These are phyloP conservation scores for Fusarium equiseti DNA, from an alignment of 2,329 filamentous ascomycete genomes.

Conservation along the genomic window DNA sequence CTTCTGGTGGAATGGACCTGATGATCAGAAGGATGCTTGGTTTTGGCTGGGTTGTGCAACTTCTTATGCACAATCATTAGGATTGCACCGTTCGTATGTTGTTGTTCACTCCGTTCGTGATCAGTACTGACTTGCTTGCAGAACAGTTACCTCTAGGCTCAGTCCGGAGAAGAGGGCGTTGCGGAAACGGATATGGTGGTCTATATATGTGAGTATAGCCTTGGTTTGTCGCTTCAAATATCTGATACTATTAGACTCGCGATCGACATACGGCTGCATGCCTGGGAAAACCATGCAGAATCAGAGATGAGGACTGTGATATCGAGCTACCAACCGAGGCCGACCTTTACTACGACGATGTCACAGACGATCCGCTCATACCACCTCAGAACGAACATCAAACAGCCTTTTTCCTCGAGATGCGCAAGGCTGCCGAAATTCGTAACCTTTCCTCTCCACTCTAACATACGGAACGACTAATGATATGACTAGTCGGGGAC, in stretches of 20 bases:
- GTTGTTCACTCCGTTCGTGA: fast-evolving
- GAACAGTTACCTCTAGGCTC: neutral
- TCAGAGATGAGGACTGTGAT: conserved; percentile 41
- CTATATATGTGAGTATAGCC: conserved; percentile 24
- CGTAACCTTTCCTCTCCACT: neutral
- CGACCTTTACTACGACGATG: conserved; percentile 31
- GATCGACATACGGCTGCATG: conserved; percentile 38
- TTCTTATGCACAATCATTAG: conserved; percentile 33
- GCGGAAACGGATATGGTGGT: conserved; percentile 41
- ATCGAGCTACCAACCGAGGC: conserved; percentile 15
- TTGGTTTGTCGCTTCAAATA: fast-evolving
- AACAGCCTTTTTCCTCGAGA: conserved; percentile 29
- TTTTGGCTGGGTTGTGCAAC: conserved; percentile 39
- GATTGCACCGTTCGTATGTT: conserved; percentile 37
- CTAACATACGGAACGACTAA: fast-evolving
- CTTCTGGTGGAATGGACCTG: conserved; percentile 38
- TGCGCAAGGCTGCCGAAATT: conserved; percentile 15
- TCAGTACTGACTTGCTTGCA: neutral
- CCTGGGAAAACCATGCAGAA: conserved; percentile 32
- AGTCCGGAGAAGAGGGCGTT: conserved; percentile 5
- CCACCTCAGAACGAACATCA: conserved; percentile 20
- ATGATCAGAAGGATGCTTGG: conserved; percentile 42
- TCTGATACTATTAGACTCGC: conserved; percentile 1
- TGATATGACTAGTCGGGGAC: conserved; percentile 21
- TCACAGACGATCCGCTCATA: neutral